Conservation (phyloP, 1,284 basidiomycete species). For the Trichosporon sp. region DNA sequence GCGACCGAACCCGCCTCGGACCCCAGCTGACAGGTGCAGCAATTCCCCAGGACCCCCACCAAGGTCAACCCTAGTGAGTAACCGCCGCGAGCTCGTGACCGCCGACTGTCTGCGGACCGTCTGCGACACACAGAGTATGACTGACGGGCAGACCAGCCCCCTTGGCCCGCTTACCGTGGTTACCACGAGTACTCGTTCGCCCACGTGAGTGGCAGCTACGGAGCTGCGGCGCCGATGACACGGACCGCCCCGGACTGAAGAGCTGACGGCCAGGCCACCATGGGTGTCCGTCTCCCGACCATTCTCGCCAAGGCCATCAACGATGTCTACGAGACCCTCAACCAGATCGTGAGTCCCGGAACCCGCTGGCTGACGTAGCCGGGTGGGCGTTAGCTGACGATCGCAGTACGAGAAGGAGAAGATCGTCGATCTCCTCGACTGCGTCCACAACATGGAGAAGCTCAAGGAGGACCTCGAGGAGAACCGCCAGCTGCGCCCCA, state of each 20-base stretch:
- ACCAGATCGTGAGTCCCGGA: conserved; percentile 52
- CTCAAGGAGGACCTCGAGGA: conserved; percentile 76
- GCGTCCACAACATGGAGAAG: conserved; percentile 78
- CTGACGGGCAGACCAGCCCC: conserved; percentile 66
- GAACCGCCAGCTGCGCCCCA: conserved; percentile 74
- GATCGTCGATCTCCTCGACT: conserved; percentile 78
- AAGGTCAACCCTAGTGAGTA: conserved; percentile 50
- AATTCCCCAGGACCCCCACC: conserved; percentile 51
- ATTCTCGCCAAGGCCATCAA: conserved; percentile 96
- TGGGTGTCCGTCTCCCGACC: conserved; percentile 89
- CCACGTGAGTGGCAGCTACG: conserved; percentile 52
- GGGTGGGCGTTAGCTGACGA: neutral
- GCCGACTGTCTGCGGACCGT: conserved; percentile 5
- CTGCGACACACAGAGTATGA: neutral
- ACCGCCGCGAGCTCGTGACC: neutral
- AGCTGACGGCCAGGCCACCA: conserved; percentile 59
- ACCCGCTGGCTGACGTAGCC: neutral
- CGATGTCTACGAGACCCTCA: conserved; percentile 83
- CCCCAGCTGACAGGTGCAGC: neutral
- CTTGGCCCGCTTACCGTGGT: conserved; percentile 91
- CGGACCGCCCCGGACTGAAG: neutral
- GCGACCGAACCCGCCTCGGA: neutral
- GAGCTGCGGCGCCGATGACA: neutral
- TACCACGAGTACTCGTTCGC: conserved; percentile 96
- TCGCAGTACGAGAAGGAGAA: conserved; percentile 69